Evolutionary conservation across 139 green algal species (phyloP), one percentile per base, ranked within the genome.

Genomic region (Chlorella vulgaris): DNA sequence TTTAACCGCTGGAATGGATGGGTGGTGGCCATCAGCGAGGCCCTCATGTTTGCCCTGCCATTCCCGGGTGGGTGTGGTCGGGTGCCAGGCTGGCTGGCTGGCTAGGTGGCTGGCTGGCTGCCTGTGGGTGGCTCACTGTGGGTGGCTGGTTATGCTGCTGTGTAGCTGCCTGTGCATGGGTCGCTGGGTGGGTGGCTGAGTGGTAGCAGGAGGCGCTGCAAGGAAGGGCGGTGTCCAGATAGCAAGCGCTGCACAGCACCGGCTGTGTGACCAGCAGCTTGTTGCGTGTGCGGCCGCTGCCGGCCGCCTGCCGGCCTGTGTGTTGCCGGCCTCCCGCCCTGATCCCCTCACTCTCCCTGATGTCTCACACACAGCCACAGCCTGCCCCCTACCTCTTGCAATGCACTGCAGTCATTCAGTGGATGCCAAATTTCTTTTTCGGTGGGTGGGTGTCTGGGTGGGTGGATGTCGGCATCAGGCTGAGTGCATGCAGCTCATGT

Each of bases 341-440:
- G n/a, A n/a, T n/a, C n/a, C n/a, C n/a, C n/a, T n/a, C n/a, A n/a
- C n/a, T n/a, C n/a, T n/a, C n/a, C n/a, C n/a, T n/a, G n/a, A n/a
- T n/a, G n/a, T n/a, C n/a, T n/a, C n/a, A n/a, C n/a, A n/a, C n/a
- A n/a, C n/a, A n/a, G n/a, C n/a, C n/a, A n/a, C n/a, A n/a, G 47
- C 47, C 47, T 55, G 47, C 15, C 15, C 47, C 47, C 47, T 15
- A 10, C 15, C 47, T 55, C 15, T 55, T 24, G 47, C 47, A 55
- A 55, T 55, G 15, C 13, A 39, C 31, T 38, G 68, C 51, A 53
- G 51, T 67, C 4, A 79, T 90, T 10, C 80, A 91, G 81, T 93
- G 89, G 74, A 78, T 91, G n/a, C 91, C 91, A 43, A 92, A 85
- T 78, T 93, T 92, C 78, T 93, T 89, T 80, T 94, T 81, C 31